Conservation (phyloP, 2,329 filamentous ascomycete species). For the Cytospora piceae region DNA sequence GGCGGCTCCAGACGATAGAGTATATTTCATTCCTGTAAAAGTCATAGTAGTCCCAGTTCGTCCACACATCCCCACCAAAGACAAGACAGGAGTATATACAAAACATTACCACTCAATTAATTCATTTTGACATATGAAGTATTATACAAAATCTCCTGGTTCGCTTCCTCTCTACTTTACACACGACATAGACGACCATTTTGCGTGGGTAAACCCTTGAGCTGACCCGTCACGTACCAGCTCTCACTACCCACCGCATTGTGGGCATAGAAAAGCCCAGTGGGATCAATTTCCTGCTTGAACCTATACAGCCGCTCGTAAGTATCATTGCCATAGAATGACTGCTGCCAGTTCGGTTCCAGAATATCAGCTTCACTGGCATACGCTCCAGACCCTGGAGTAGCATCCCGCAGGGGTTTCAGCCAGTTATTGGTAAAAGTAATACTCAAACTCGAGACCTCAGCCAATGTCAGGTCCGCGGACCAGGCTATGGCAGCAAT, state of each 20-base stretch:
- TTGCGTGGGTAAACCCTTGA: conserved; percentile 11
- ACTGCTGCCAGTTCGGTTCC: conserved; percentile 40
- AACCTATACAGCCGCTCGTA: conserved; percentile 38
- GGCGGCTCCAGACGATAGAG: too few species aligned
- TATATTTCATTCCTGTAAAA: too few species aligned
- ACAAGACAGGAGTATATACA: too few species aligned
- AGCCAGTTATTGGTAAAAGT: conserved; percentile 41
- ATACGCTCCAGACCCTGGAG: conserved; percentile 43
- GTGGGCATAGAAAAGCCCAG: conserved; percentile 37
- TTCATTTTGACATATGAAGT: too few species aligned
- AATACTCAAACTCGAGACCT: conserved; percentile 7
- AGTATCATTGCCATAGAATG: conserved; percentile 40
- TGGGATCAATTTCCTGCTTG: conserved; percentile 42
- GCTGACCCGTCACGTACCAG: conserved; percentile 30
- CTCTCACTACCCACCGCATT: conserved; percentile 34
- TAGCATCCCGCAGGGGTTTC: conserved; percentile 37
- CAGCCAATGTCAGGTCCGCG: conserved; percentile 20
- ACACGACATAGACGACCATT: conserved; percentile 8
- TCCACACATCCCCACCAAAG: too few species aligned
- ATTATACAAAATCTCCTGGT: too few species aligned
- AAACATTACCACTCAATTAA: too few species aligned
- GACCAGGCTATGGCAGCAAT: conserved; percentile 40
- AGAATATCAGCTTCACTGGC: conserved; percentile 45
- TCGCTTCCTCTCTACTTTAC: too few species aligned
- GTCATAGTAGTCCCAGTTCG: too few species aligned